A percentile compares a stretch with the other conserved stretches of the same genome.
These are phyloP conservation scores for Colletotrichum kahawae DNA, from an alignment of 2,329 filamentous ascomycete genomes.

Conservation along the genomic window DNA sequence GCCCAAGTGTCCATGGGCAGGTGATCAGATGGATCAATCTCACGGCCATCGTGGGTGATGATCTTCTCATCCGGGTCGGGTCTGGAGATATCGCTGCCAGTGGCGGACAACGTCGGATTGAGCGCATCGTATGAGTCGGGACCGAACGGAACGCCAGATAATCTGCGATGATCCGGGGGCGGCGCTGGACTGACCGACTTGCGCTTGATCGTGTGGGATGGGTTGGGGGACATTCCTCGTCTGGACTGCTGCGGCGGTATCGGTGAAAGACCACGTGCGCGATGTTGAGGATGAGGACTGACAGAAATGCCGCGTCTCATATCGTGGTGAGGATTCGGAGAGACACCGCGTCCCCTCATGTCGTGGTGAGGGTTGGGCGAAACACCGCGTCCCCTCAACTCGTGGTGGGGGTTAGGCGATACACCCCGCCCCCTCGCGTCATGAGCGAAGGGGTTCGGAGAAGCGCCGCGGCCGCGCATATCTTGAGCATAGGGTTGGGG, in stretches of 20 bases:
- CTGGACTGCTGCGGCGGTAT: conserved; percentile 41
- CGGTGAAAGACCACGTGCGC: conserved; percentile 33
- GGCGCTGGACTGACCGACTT: conserved; percentile 80
- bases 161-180: conserved; percentile 51
- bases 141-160: conserved; percentile 72
- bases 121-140: conserved; percentile 78
- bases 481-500: conserved; percentile 39
- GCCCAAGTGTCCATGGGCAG: conserved; percentile 80
- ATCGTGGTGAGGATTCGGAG: conserved; percentile 28
- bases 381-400: conserved; percentile 46
- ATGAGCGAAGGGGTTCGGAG: not conserved
- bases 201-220: conserved; percentile 63
- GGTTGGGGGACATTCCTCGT: conserved; percentile 45
- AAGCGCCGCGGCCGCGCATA: not conserved
- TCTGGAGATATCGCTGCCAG: conserved; percentile 26
- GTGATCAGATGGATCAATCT: conserved; percentile 82
- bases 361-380: conserved; percentile 35
- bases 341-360: conserved; percentile 48
- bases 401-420: conserved; percentile 39
- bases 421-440: not conserved
- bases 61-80: conserved; percentile 68
- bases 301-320: conserved; percentile 41
- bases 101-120: conserved; percentile 59
- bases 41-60: conserved; percentile 75
- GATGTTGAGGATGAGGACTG: conserved; percentile 52